Conservation (phyloP, 805 yeast species). For the Clavispora santaluciae region DNA sequence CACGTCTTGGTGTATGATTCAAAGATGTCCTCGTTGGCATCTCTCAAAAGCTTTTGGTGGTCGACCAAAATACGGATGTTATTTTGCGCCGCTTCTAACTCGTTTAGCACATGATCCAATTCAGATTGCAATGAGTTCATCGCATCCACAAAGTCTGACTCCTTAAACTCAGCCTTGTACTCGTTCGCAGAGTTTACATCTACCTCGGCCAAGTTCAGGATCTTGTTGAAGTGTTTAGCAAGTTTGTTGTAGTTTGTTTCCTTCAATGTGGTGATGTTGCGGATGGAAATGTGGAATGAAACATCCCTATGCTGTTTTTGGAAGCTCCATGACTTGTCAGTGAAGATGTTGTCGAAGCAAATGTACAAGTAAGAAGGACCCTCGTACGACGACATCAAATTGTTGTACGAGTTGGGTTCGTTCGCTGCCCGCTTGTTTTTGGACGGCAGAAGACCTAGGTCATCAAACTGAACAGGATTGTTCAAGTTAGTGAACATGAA, state of each 20-base stretch:
- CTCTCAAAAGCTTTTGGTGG: constrained; percentile 32
- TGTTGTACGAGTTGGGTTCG: constrained; percentile 5
- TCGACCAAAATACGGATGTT: constrained; percentile 25
- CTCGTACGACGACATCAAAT: constrained; percentile 16
- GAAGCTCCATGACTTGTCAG: constrained; percentile 41
- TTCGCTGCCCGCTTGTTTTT: constrained; percentile 6
- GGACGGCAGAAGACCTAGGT: background rate
- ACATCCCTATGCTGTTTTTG: constrained; percentile 28
- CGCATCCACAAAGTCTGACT: constrained; percentile 30
- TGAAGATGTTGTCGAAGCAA: constrained; percentile 40
- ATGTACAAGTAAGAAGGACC: constrained; percentile 30
- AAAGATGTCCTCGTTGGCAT: constrained; percentile 35
- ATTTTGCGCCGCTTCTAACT: constrained; percentile 24
- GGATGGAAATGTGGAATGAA: constrained; percentile 30
- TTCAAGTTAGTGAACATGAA: constrained; percentile 36
- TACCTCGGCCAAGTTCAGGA: constrained; percentile 3
- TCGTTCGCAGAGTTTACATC: constrained; percentile 7
- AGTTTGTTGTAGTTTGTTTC: constrained; percentile 32
- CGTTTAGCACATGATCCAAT: constrained; percentile 27
- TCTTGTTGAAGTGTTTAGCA: constrained; percentile 30
- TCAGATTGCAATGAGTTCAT: constrained; percentile 26
- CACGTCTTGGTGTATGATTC: constrained; percentile 29
- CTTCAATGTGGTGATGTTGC: constrained; percentile 30
- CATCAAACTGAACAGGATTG: constrained; percentile 20
- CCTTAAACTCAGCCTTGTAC: constrained; percentile 18